phyloP scores from a whole-genome alignment of 1,284 basidiomycete species.

The Leccinum fuscescens region DNA sequence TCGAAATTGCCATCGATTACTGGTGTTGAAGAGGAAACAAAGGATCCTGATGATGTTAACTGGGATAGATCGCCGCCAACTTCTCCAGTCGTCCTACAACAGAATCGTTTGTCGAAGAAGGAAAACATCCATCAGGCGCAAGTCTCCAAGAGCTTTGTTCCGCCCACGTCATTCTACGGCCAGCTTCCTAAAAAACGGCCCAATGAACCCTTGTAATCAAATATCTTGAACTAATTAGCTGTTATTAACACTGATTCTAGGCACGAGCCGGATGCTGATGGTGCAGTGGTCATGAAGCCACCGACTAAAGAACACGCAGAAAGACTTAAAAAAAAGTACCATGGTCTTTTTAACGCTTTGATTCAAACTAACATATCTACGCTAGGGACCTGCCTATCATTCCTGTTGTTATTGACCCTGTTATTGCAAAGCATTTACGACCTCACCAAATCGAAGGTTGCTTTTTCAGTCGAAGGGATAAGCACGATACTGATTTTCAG shows the following conservation, averaged over 20 bases:
- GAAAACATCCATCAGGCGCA: slow-evolving; percentile 25
- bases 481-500: slow-evolving; percentile 35
- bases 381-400: slow-evolving; percentile 60
- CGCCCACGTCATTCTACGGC: slow-evolving; percentile 62
- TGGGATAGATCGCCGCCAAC: slow-evolving; percentile 3
- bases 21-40: slow-evolving; percentile 34
- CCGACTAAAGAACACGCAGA: slow-evolving; percentile 70
- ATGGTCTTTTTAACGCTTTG: not conserved
- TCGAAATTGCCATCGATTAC: slow-evolving; percentile 50
- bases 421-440: slow-evolving; percentile 75
- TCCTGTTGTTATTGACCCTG: slow-evolving; percentile 92
- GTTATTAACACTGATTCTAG: slow-evolving; percentile 33
- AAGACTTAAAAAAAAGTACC: slow-evolving; percentile 72
- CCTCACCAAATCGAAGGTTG: slow-evolving; percentile 90
- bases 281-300: slow-evolving; percentile 84
- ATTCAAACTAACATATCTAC: slow-evolving; percentile 11
- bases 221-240: slow-evolving; percentile 18
- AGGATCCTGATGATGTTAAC: slow-evolving; percentile 16
- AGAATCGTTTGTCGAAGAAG: slow-evolving; percentile 16
- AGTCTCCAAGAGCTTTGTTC: slow-evolving; percentile 43
- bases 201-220: slow-evolving; percentile 52
- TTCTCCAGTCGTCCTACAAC: slow-evolving; percentile 3
- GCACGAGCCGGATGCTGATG: slow-evolving; percentile 72
- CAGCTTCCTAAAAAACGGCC: slow-evolving; percentile 42
- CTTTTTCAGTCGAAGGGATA: not conserved